A percentile compares a stretch with the other conserved stretches of the same genome.
phyloP scores from a whole-genome alignment of 306 rosid species.

The Sophora flavescens region DNA sequence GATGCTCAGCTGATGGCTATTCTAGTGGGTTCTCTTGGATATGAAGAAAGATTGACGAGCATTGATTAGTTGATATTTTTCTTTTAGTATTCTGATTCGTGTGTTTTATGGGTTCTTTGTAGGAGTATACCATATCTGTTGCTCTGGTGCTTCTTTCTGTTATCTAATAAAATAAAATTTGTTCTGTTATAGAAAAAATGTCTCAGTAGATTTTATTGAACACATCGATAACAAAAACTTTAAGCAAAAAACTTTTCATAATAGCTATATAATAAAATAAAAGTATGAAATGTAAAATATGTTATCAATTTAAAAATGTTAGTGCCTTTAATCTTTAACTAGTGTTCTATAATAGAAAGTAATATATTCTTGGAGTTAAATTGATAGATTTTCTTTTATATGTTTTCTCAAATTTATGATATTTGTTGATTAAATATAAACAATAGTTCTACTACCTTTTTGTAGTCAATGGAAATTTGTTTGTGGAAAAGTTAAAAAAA shows the following conservation, averaged over 20 bases:
- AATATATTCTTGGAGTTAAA: background rate
- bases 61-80: background rate
- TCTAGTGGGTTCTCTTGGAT: slow-evolving; percentile 8
- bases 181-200: background rate
- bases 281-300: slow-evolving; percentile 1
- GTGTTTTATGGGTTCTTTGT: slow-evolving; percentile 19
- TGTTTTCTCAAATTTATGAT: background rate
- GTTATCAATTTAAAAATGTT: background rate
- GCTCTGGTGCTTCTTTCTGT: background rate
- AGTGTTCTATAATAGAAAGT: background rate
- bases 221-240: background rate
- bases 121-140: background rate
- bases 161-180: background rate
- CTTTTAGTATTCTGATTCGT: background rate
- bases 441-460: background rate
- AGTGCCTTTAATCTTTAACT: background rate
- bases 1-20: background rate
- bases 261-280: background rate
- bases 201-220: background rate
- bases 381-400: background rate
- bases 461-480: slow-evolving; percentile 9
- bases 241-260: slow-evolving; percentile 3
- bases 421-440: background rate
- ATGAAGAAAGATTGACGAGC: slow-evolving; percentile 5
- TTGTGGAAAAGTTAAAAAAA: slow-evolving; percentile 25